These are phyloP conservation scores for Rhodotorula sp. DNA, from an alignment of 1,284 basidiomycete genomes.

Conservation along the genomic window DNA sequence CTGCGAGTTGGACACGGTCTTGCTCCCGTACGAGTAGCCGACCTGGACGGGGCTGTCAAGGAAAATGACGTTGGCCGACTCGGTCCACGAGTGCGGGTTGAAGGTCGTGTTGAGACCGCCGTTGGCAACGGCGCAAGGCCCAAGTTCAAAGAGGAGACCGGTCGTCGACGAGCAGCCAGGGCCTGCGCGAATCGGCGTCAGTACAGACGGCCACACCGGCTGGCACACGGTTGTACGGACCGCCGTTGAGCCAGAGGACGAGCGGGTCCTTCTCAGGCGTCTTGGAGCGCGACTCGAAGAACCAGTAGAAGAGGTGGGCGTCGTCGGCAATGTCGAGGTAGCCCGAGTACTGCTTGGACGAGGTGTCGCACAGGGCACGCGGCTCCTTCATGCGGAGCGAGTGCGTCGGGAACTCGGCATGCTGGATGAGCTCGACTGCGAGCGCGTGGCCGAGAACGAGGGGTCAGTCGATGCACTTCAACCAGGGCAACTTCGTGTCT, in stretches of 20 bases:
- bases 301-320: constrained; percentile 85
- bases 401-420: constrained; percentile 69
- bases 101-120: constrained; percentile 67
- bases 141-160: constrained; percentile 66
- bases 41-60: constrained; percentile 69
- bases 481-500: background rate
- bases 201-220: background rate
- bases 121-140: constrained; percentile 73
- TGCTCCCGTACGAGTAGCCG: constrained; percentile 64
- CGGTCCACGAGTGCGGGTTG: constrained; percentile 79
- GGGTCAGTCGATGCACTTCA: background rate
- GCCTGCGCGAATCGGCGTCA: background rate
- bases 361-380: constrained; percentile 68
- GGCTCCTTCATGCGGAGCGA: constrained; percentile 61
- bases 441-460: too few species aligned
- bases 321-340: constrained; percentile 84
- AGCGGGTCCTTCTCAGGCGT: constrained; percentile 75
- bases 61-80: constrained; percentile 62
- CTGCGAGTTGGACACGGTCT: constrained; percentile 69
- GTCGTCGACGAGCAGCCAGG: constrained; percentile 40
- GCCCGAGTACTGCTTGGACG: constrained; percentile 82
- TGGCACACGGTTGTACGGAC: constrained; percentile 54
- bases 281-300: constrained; percentile 72
- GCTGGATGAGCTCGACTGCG: constrained; percentile 72
- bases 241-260: constrained; percentile 86